Conservation (phyloP, 306 rosid species). For the Casuarina glauca region DNA sequence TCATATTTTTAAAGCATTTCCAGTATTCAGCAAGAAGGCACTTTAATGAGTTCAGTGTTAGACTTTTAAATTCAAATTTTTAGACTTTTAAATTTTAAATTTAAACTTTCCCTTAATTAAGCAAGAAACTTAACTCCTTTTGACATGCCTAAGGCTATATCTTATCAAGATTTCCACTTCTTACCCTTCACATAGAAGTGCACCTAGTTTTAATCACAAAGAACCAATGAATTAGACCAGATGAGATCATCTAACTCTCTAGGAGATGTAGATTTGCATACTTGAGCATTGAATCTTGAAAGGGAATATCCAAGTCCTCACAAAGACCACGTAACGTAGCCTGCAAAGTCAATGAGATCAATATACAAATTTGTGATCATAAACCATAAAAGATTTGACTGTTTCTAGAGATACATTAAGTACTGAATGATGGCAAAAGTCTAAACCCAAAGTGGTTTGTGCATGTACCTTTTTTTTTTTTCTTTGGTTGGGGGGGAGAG, state of each 20-base stretch:
- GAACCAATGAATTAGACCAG: not conserved
- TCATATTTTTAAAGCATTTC: not conserved
- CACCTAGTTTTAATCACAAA: not conserved
- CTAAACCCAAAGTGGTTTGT: not conserved
- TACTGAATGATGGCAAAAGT: constrained; percentile 9
- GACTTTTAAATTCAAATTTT: not conserved
- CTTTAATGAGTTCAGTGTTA: not conserved
- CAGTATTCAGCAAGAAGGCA: not conserved
- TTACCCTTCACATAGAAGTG: constrained; percentile 1
- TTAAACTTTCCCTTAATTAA: not conserved
- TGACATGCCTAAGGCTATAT: not conserved
- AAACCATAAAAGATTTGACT: not conserved
- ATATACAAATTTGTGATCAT: not conserved
- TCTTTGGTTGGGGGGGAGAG: not conserved
- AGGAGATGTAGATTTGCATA: constrained; percentile 33
- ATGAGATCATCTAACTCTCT: constrained; percentile 12
- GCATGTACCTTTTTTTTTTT: not conserved
- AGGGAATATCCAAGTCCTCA: constrained; percentile 70
- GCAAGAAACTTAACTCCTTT: not conserved
- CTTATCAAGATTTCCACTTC: not conserved
- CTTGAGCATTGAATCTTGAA: constrained; percentile 73
- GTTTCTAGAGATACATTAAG: constrained; percentile 8
- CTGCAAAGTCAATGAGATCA: constrained; percentile 39
- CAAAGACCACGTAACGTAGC: constrained; percentile 66
- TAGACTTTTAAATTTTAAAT: too few species aligned